Conservation (phyloP, 257 asterid species). For the Misopates orontium region DNA sequence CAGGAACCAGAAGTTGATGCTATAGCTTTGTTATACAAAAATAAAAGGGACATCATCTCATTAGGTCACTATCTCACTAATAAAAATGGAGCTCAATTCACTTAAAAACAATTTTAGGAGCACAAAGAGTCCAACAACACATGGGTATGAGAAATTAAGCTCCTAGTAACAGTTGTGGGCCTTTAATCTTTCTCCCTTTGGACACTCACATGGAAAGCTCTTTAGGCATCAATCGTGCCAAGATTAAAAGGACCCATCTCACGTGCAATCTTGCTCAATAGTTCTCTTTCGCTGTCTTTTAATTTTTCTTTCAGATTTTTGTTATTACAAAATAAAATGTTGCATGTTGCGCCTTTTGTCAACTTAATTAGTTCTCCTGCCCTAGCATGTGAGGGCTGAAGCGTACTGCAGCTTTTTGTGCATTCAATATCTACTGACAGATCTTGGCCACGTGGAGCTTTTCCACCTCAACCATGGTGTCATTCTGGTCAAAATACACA, state of each 20-base stretch:
- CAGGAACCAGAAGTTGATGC: too few species aligned
- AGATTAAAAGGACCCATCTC: constrained; percentile 37
- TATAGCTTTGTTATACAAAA: too few species aligned
- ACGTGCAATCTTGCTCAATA: constrained; percentile 32
- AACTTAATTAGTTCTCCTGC: constrained; percentile 12
- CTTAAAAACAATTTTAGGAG: neutral
- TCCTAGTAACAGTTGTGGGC: constrained; percentile 7
- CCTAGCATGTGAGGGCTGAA: constrained; percentile 36
- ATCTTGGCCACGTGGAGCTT: constrained; percentile 9
- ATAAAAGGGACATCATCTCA: neutral
- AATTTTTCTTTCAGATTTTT: neutral
- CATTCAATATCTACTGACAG: constrained; percentile 28
- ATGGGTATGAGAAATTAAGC: neutral
- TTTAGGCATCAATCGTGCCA: constrained; percentile 6
- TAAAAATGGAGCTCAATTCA: neutral
- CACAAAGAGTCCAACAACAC: neutral
- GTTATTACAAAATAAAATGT: constrained; percentile 5
- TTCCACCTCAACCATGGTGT: neutral
- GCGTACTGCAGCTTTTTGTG: constrained; percentile 27
- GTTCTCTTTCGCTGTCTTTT: neutral
- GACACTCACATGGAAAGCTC: constrained; percentile 3
- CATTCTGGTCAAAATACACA: too few species aligned
- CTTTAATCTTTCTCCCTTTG: neutral
- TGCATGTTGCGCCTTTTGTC: constrained; percentile 18
- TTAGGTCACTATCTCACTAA: neutral